Conservation (phyloP, 257 asterid genomes). For the Solanum megistacrolobum region DNA sequence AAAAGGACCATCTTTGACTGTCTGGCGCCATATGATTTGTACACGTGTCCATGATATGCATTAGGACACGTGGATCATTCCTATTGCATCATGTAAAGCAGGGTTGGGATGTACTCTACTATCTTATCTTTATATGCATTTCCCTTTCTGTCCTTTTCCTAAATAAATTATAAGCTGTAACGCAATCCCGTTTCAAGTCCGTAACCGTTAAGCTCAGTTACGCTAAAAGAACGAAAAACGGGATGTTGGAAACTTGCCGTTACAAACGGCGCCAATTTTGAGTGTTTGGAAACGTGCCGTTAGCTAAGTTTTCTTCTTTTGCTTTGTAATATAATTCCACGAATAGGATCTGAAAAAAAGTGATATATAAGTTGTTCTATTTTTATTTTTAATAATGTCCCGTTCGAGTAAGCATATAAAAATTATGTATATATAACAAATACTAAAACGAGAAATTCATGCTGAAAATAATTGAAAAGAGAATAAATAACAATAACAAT, state of each 20-base stretch:
- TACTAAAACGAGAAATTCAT: too few relatives aligned
- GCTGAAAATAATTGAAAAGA: too few relatives aligned
- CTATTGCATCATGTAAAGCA: background rate
- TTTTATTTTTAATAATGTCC: too few relatives aligned
- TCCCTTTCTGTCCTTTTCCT: background rate
- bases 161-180: background rate
- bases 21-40: background rate
- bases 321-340: too few relatives aligned
- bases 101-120: background rate
- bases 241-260: background rate
- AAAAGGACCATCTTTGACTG: background rate
- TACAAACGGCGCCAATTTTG: background rate
- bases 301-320: background rate
- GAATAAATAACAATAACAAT: too few relatives aligned
- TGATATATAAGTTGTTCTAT: too few relatives aligned
- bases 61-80: background rate
- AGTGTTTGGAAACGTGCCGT: background rate
- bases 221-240: background rate
- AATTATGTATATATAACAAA: too few relatives aligned
- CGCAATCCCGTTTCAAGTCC: slow-evolving; percentile 23
- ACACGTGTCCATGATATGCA: background rate
- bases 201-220: slow-evolving; percentile 4
- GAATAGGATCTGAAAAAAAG: too few relatives aligned
- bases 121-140: background rate
- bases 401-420: too few relatives aligned